A percentile compares a stretch with the other conserved stretches of the same genome.
These are phyloP conservation scores for Trichoderma erinaceum DNA, from an alignment of 495 filamentous ascomycete species.

Conservation along the genomic window DNA sequence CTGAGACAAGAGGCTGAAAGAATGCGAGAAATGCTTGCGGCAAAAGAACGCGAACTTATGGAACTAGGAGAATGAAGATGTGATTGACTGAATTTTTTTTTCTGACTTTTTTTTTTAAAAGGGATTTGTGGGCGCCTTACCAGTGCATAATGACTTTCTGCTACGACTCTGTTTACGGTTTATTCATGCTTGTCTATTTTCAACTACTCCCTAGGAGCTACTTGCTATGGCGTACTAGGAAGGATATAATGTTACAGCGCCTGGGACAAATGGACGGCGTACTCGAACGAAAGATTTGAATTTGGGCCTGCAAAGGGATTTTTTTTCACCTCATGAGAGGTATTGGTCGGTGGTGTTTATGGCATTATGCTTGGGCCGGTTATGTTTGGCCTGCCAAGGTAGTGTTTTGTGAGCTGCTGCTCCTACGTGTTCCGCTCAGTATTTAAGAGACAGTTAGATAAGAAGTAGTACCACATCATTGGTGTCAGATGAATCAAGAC, in stretches of 20 bases:
- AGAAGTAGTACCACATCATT: no score
- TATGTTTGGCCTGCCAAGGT: no score
- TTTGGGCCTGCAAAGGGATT: not conserved
- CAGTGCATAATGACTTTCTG: not conserved
- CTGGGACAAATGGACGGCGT: not conserved
- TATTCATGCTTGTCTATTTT: not conserved
- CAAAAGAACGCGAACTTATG: slow-evolving; percentile 73
- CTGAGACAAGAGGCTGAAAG: slow-evolving; percentile 68
- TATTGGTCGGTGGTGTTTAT: not conserved
- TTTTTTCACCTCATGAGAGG: not conserved
- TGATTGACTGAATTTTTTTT: not conserved
- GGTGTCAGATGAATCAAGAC: no score
- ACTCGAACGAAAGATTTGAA: not conserved
- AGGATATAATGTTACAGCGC: not conserved
- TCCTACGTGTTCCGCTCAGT: no score
- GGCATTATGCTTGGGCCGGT: not conserved
- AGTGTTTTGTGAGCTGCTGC: no score
- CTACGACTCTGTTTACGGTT: not conserved
- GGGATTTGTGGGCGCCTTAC: not conserved
- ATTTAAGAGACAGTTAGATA: no score
- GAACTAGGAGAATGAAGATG: slow-evolving; percentile 44
- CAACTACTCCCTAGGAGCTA: not conserved
- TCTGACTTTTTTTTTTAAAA: not conserved
- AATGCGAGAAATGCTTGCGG: slow-evolving; percentile 67
- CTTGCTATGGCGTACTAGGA: not conserved